Evolutionary conservation across 2,329 filamentous ascomycete species (phyloP).

Genomic region (Cladophialophora psammophila): DNA sequence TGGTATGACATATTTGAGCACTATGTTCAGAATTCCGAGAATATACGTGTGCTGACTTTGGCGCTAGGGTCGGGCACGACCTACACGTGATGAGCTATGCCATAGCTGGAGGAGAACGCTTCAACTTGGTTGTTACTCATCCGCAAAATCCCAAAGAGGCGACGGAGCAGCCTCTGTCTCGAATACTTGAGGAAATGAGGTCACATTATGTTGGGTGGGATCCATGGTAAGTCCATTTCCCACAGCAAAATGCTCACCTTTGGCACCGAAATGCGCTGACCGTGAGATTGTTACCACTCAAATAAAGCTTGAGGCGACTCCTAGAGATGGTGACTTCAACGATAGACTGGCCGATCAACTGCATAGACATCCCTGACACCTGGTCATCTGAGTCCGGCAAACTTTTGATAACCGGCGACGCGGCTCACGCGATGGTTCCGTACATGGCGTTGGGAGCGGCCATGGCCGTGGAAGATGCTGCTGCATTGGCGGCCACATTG

Average conservation of each 20-base stretch:
- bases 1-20: neutral
- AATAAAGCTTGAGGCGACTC: slow-evolving; percentile 3
- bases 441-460: slow-evolving; percentile 49
- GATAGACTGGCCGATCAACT: slow-evolving; percentile 14
- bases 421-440: slow-evolving; percentile 54
- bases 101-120: slow-evolving; percentile 10
- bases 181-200: slow-evolving; percentile 12
- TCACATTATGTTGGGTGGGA: slow-evolving; percentile 16
- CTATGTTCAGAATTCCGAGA: neutral
- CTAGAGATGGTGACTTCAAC: slow-evolving; percentile 15
- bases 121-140: slow-evolving; percentile 18
- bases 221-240: slow-evolving; percentile 4
- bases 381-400: slow-evolving; percentile 43
- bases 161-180: neutral
- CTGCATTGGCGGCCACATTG: slow-evolving; percentile 9
- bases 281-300: neutral
- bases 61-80: slow-evolving; percentile 11
- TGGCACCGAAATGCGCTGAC: neutral
- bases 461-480: slow-evolving; percentile 24
- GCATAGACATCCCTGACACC: slow-evolving; percentile 18
- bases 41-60: neutral
- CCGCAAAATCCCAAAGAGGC: neutral
- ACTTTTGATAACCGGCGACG: slow-evolving; percentile 51
- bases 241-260: neutral
- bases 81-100: slow-evolving; percentile 16